Base-by-base conservation (phyloP, 2,329 filamentous ascomycete species). In the Metarhizium anisopliae region DNA sequence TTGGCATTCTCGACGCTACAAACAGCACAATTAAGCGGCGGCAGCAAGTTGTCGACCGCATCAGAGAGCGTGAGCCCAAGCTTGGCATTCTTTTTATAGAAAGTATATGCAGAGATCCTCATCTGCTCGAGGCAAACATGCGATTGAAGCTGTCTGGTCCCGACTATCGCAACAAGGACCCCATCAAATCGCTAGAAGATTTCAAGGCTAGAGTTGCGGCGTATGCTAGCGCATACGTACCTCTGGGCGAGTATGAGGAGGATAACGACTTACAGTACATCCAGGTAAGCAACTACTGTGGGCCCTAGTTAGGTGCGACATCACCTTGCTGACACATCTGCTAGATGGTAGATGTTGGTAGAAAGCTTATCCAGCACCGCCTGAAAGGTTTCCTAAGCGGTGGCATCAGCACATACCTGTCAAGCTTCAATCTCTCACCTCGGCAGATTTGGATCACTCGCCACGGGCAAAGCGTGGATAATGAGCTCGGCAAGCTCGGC, bases 361-460 rank as follows among this genome's bases (percentile, higher is more conserved):
- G 93, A 59, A 99, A 99, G 72, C 82, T 97, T 58, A 85, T 97
- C 47, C 89, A 93, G 50, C 89, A 95, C 68, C 89, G 94, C 59
- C 85, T 96, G 58, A 87, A 87, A 62, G 94, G 94, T 6, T 99
- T 99, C 70, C 78, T 99, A 51, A 91, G 91, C 56, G 89, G 89
- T 43, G 90, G 94, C 59, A 94, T 95, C 55, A 91, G 94, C 56
- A 95, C 92, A 61, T 99, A 97, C 66, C 80, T 99, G 10, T 87
- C 94, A 50, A 97, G 95, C 63, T 99, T 99, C 78, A 97, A 99
- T 64, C 81, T 99, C 16, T 90, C 93, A 0, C 92, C 94, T 0
- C 82, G 94, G 55, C 93, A 96, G 70, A 97, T 99, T 58, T 99
- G 94, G 94, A 95, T 99, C 67, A 97, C 94, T 2, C 80, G 94